These are phyloP conservation scores for Pugionium dolabratum DNA, from an alignment of 345 rosid species.

Conservation along the genomic window DNA sequence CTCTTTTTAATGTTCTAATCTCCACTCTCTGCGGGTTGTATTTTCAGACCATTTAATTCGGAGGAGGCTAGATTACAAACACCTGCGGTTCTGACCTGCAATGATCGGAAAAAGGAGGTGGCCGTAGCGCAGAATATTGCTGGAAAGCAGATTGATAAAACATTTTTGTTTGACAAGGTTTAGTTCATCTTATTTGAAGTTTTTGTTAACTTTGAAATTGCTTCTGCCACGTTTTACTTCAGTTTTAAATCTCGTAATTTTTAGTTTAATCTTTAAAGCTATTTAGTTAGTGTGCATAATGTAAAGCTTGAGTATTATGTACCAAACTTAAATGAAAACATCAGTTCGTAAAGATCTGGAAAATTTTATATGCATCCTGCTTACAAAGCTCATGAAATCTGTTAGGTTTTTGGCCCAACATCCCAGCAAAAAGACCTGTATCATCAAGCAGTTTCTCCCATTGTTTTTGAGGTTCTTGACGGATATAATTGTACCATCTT, in stretches of 20 bases:
- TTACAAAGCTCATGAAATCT: slow-evolving; percentile 22
- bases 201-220: not conserved
- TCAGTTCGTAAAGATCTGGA: not conserved
- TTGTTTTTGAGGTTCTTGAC: slow-evolving; percentile 92
- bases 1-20: slow-evolving; percentile 24
- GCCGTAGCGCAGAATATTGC: slow-evolving; percentile 82
- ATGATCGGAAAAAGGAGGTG: slow-evolving; percentile 87
- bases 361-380: slow-evolving; percentile 1
- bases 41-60: slow-evolving; percentile 73
- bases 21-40: not conserved
- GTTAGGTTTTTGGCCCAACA: slow-evolving; percentile 89
- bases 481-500: slow-evolving; percentile 98
- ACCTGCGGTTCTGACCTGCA: slow-evolving; percentile 80
- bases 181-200: not conserved
- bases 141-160: slow-evolving; percentile 95
- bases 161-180: slow-evolving; percentile 95
- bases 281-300: slow-evolving; percentile 1
- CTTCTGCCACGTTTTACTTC: no score
- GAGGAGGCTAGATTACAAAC: slow-evolving; percentile 77
- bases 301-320: not conserved
- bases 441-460: slow-evolving; percentile 81
- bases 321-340: not conserved
- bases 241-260: not conserved
- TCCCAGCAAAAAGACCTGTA: slow-evolving; percentile 86
- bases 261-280: not conserved